Conservation (phyloP, 306 rosid species). For the Malus sieversii region DNA sequence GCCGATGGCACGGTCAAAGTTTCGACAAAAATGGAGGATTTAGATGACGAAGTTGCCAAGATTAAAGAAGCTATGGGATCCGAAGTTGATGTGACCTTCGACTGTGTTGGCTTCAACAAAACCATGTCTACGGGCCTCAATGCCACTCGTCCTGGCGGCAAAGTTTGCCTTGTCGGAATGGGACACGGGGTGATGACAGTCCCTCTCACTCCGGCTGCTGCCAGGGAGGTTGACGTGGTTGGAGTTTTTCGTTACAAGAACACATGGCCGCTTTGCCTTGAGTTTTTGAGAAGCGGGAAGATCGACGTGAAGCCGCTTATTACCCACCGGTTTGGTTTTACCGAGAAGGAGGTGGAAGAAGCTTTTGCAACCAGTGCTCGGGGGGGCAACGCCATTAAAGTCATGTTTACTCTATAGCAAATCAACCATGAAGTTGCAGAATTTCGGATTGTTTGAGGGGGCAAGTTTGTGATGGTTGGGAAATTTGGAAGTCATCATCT, state of each 20-base stretch:
- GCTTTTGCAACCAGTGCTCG: constrained; percentile 95
- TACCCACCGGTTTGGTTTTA: constrained; percentile 80
- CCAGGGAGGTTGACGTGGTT: constrained; percentile 77
- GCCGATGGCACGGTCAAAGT: background rate
- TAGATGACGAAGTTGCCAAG: background rate
- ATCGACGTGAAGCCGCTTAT: constrained; percentile 79
- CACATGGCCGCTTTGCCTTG: constrained; percentile 90
- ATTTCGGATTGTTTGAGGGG: background rate
- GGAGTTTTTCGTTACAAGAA: constrained; percentile 82
- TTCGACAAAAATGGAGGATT: background rate
- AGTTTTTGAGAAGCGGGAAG: constrained; percentile 76
- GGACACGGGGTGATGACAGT: background rate
- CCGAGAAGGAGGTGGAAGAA: constrained; percentile 80
- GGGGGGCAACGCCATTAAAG: constrained; percentile 89
- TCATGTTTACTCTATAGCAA: constrained; percentile 76
- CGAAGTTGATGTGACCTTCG: background rate
- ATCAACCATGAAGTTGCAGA: background rate
- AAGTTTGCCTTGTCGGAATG: background rate
- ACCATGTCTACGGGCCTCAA: background rate
- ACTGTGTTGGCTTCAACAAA: background rate
- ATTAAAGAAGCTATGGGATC: background rate
- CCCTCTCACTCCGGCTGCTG: background rate
- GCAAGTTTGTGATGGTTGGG: background rate
- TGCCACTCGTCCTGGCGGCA: background rate
- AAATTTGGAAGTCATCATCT: background rate